Evolutionary conservation across 352 stramenopile species (phyloP).

Genomic region (Pythium aquatile): DNA sequence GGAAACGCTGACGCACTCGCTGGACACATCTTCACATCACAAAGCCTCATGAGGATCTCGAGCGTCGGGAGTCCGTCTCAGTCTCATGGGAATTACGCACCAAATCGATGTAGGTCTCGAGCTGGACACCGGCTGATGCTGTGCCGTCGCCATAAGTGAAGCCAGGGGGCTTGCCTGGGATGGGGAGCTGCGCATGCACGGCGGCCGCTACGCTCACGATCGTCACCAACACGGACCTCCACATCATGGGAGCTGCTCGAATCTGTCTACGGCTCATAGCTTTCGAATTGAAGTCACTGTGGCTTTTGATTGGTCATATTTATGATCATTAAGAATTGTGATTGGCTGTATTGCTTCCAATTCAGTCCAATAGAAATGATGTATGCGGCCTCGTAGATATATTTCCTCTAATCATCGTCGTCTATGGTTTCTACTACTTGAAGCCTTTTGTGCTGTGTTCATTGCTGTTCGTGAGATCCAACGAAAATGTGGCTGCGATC

Average conservation of each 20-base stretch:
- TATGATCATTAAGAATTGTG: too few relatives aligned
- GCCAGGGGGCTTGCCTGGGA: constrained; percentile 56
- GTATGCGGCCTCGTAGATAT: background rate
- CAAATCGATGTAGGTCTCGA: constrained; percentile 85
- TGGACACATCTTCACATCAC: constrained; percentile 53
- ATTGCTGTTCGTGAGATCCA: constrained; percentile 5
- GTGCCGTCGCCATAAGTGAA: constrained; percentile 57
- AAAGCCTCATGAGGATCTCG: background rate
- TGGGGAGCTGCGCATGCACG: constrained; percentile 47
- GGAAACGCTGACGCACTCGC: constrained; percentile 71
- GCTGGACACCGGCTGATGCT: constrained; percentile 62
- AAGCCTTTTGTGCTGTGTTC: constrained; percentile 6
- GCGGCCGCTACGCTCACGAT: constrained; percentile 17
- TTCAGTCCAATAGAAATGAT: background rate
- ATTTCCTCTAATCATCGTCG: background rate
- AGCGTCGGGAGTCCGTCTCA: too few relatives aligned
- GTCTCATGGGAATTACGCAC: constrained; percentile 20
- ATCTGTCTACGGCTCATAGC: background rate
- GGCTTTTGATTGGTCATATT: constrained; percentile 24
- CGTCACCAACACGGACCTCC: constrained; percentile 22
- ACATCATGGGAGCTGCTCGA: constrained; percentile 13
- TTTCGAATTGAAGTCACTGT: constrained; percentile 12
- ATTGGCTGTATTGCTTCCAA: too few relatives aligned
- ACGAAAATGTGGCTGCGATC: constrained; percentile 14
- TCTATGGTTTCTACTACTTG: background rate